A percentile compares a stretch with the other conserved stretches of the same genome.
phyloP scores from a whole-genome alignment of 1,284 basidiomycete genomes.

The Vanrija pseudolonga region DNA sequence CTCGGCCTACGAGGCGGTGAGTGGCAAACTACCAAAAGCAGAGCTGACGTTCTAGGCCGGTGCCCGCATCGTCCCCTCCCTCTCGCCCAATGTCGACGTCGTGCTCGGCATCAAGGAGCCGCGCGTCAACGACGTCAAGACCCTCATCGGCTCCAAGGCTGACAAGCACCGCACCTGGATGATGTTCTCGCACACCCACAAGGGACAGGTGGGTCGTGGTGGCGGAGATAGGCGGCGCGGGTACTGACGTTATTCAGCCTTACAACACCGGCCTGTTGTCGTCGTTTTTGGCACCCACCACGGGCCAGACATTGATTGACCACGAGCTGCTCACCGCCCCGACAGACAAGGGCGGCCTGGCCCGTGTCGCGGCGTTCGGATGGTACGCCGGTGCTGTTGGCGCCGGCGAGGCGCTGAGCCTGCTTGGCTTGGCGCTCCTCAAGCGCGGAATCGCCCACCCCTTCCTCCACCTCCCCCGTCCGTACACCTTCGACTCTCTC shows the following conservation, averaged over 20 bases:
- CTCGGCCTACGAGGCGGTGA: slow-evolving; percentile 63
- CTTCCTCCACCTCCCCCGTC: slow-evolving; percentile 74
- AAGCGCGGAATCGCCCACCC: slow-evolving; percentile 74
- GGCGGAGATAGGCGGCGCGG: background rate
- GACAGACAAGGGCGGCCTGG: slow-evolving; percentile 52
- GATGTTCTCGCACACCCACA: slow-evolving; percentile 88
- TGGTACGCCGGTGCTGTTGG: slow-evolving; percentile 86
- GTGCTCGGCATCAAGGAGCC: slow-evolving; percentile 85
- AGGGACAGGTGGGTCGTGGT: slow-evolving; percentile 50
- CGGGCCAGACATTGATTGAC: slow-evolving; percentile 64
- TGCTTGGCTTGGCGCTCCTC: slow-evolving; percentile 72
- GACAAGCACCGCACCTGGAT: slow-evolving; percentile 49
- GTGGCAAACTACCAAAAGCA: too few relatives aligned
- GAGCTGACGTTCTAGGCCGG: slow-evolving; percentile 60
- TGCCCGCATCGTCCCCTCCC: slow-evolving; percentile 59
- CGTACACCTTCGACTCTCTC: slow-evolving; percentile 66
- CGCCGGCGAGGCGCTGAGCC: slow-evolving; percentile 71
- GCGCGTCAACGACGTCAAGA: slow-evolving; percentile 59
- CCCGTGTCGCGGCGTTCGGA: slow-evolving; percentile 80
- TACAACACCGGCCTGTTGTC: slow-evolving; percentile 78
- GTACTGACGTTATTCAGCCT: slow-evolving; percentile 57
- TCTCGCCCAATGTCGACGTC: slow-evolving; percentile 64
- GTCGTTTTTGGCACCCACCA: slow-evolving; percentile 55
- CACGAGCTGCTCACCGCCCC: slow-evolving; percentile 70
- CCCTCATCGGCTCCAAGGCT: slow-evolving; percentile 14